Conservation (phyloP, 306 rosid genomes). For the Cucurbita argyrosperma region DNA sequence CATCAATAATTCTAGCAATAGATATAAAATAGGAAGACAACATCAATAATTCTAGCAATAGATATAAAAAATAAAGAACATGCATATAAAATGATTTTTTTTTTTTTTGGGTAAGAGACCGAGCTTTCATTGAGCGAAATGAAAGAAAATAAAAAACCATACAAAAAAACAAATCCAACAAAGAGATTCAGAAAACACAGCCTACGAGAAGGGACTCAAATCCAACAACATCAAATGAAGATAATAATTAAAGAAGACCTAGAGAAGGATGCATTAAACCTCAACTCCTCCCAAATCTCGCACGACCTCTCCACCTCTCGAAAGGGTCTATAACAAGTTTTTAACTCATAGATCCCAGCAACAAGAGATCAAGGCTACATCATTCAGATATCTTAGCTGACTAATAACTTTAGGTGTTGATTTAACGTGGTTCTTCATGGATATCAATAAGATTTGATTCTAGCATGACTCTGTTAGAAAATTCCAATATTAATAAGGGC, state of each 20-base stretch:
- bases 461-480: background rate
- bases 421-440: slow-evolving; percentile 2
- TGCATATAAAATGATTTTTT: background rate
- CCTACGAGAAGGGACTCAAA: background rate
- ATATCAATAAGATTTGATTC: background rate
- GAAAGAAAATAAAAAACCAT: background rate
- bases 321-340: background rate
- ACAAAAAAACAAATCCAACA: background rate
- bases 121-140: background rate
- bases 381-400: background rate
- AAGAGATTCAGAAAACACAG: background rate
- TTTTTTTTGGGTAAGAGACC: no score
- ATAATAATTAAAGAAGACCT: background rate
- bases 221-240: background rate
- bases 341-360: background rate
- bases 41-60: background rate
- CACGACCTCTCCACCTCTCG: background rate
- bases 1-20: no score
- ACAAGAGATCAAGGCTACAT: background rate
- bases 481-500: background rate
- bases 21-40: background rate
- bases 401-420: background rate
- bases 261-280: background rate
- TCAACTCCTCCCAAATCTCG: background rate
- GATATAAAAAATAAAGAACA: background rate